Conservation (phyloP, 495 filamentous ascomycete genomes). For the Amphirosellinia nigrospora region DNA sequence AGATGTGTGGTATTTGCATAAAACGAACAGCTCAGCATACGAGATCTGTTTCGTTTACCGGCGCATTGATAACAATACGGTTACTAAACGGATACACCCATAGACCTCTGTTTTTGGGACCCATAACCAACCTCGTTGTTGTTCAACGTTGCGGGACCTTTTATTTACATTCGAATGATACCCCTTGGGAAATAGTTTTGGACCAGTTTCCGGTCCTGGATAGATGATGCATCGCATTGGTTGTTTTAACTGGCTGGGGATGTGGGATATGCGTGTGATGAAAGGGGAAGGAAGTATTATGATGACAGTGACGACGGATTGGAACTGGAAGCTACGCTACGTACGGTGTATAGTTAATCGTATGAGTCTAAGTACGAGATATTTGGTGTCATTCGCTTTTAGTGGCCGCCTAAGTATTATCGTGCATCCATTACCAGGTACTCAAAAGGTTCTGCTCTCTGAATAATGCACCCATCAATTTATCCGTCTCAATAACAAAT, state of each 20-base stretch:
- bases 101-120: conserved; percentile 13
- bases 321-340: neutral
- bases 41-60: conserved; percentile 14
- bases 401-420: neutral
- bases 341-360: neutral
- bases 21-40: conserved; percentile 19
- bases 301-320: neutral
- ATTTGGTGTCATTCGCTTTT: neutral
- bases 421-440: no score
- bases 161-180: conserved; percentile 25
- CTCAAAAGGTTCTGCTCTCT: no score
- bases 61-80: conserved; percentile 10
- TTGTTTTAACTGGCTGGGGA: neutral
- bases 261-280: neutral
- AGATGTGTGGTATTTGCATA: conserved; percentile 15
- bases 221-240: conserved; percentile 13
- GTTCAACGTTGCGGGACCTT: conserved; percentile 1
- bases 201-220: conserved; percentile 6
- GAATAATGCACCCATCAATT: neutral
- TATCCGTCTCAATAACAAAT: neutral
- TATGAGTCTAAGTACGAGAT: neutral
- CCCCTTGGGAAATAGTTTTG: conserved; percentile 4
- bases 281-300: neutral
- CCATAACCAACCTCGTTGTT: neutral
- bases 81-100: conserved; percentile 8